Base-by-base conservation (phyloP, 148 eudicot genomes). In the Fagopyrum tataricum region DNA sequence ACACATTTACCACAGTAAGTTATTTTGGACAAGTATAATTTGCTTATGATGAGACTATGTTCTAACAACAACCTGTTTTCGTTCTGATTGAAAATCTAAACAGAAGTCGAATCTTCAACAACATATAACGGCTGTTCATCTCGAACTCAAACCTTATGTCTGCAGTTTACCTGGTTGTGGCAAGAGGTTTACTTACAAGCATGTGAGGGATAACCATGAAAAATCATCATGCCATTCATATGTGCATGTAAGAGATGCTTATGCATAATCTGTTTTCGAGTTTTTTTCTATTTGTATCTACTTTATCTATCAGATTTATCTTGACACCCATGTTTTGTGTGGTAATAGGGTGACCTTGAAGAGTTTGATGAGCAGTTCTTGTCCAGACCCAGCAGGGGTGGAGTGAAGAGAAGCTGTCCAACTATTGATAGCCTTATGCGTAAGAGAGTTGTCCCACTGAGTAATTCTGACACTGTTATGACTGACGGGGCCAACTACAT, bases 141-240 rank as follows among this genome's bases (percentile, higher is more conserved):
- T 85, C 67, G 83, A 82, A 39, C 76, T 84, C 46, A 86, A 76
- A 73, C 96, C 89, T 14, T 83, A 84, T 74, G 67, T 66, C 7
- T 96, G 99, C 71, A 72, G 88, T 51, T 15, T 96, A n/a, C 76
- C 88, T 56, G 92, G 92, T 4, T 96, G 97, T 83, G 86, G 82
- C 73, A 84, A 79, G 96, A 88, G 82, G 70, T 96, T 96, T 67
- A 47, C 92, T 9, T 92, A 87, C 84, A 96, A 92, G 84, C 99
- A 96, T 61, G 99, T 92, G 69, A 90, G 94, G 75, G 93, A 92
- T 75, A 88, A 90, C 21, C 99, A 92, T 8, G 99, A 96, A 80
- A 86, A 87, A 74, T 73, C 94, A 7, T 79, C 76, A n/a, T 79
- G 87, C 79, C 97, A 92, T 76, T 72, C 83, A 12, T 92, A 82